A percentile compares a stretch with the other conserved stretches of the same genome.
Conservation (phyloP, 2,329 filamentous ascomycete species). For the Fusarium sambucinum region DNA sequence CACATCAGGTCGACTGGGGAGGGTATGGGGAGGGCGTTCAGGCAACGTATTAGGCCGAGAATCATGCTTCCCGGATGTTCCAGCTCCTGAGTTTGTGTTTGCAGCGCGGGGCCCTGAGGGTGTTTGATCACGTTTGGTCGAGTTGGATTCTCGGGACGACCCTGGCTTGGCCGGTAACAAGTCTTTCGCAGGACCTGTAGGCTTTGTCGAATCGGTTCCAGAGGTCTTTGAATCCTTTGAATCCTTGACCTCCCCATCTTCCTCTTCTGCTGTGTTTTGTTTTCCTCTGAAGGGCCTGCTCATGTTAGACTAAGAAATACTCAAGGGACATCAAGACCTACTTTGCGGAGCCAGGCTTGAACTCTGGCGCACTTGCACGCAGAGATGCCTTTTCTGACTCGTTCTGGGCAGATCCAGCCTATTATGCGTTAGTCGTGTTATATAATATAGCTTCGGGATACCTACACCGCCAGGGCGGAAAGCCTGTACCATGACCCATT, state of each 20-base stretch:
- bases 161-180: slow-evolving; percentile 51
- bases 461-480: slow-evolving; percentile 75
- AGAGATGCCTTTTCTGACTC: slow-evolving; percentile 58
- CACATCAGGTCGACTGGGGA: slow-evolving; percentile 71
- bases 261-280: slow-evolving; percentile 62
- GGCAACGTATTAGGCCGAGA: slow-evolving; percentile 53
- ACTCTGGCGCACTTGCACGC: slow-evolving; percentile 71
- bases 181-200: slow-evolving; percentile 48
- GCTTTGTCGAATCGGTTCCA: slow-evolving; percentile 26
- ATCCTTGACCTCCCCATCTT: slow-evolving; percentile 81
- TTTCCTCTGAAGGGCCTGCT: slow-evolving; percentile 37
- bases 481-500: slow-evolving; percentile 80
- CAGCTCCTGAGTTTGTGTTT: slow-evolving; percentile 43
- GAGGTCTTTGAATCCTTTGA: slow-evolving; percentile 53
- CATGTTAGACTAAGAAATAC: slow-evolving; percentile 20
- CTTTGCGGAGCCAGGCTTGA: slow-evolving; percentile 66
- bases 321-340: slow-evolving; percentile 40
- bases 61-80: slow-evolving; percentile 43
- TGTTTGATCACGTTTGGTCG: slow-evolving; percentile 44
- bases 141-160: slow-evolving; percentile 47
- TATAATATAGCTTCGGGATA: slow-evolving; percentile 16
- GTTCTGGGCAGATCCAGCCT: slow-evolving; percentile 49
- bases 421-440: slow-evolving; percentile 35
- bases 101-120: slow-evolving; percentile 44
- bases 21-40: slow-evolving; percentile 53